phyloP scores from a whole-genome alignment of 441 rosid genomes.

The California macrophylla region DNA sequence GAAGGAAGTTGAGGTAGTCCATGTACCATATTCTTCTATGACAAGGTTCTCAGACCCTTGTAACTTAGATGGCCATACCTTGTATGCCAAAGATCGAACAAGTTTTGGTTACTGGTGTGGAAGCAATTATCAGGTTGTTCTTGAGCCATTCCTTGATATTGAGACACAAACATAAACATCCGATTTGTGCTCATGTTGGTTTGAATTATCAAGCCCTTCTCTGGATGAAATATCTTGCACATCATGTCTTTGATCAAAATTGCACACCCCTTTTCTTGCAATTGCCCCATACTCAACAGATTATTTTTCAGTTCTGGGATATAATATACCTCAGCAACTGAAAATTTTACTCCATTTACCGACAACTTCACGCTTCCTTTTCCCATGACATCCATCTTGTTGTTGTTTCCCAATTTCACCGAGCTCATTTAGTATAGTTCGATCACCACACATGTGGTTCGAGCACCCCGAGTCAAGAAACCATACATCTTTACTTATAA shows the following conservation, averaged over 20 bases:
- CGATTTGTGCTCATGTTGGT: too few relatives aligned
- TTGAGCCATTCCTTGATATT: too few relatives aligned
- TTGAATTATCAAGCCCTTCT: too few relatives aligned
- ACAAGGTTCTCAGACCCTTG: neutral
- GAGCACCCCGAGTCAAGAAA: neutral
- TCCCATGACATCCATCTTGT: neutral
- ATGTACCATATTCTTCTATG: neutral
- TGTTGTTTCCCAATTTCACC: neutral
- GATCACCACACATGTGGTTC: neutral
- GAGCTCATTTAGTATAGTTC: neutral
- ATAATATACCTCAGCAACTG: neutral
- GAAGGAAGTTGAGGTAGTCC: neutral
- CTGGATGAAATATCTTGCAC: neutral
- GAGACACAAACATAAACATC: too few relatives aligned
- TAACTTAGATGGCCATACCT: neutral
- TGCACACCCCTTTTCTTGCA: neutral
- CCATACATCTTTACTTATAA: neutral
- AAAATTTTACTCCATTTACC: neutral
- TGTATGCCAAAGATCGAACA: too few relatives aligned
- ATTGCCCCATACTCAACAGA: neutral
- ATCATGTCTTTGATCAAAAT: neutral
- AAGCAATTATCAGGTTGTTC: too few relatives aligned
- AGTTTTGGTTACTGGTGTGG: too few relatives aligned
- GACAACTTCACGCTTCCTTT: neutral
- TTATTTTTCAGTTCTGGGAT: neutral